phyloP scores from a whole-genome alignment of 1,284 basidiomycete genomes.

The Phellopilus nigrolimitatus region DNA sequence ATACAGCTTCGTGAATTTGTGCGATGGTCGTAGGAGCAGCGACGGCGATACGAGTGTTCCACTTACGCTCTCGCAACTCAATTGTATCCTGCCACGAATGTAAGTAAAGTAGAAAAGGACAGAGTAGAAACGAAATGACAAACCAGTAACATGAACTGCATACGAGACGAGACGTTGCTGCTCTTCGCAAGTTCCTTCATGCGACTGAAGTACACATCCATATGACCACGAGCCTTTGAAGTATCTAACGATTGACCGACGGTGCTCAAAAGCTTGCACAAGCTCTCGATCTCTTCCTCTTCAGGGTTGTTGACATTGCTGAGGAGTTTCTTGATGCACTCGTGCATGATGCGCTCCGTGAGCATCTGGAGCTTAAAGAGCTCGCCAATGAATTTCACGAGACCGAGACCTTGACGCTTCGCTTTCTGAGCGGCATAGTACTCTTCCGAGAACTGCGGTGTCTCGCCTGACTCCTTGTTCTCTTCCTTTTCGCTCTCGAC shows the following conservation, averaged over 20 bases:
- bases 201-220: conserved; percentile 91
- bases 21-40: conserved; percentile 87
- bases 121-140: conserved; percentile 27
- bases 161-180: conserved; percentile 74
- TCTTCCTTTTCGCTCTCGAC: conserved; percentile 54
- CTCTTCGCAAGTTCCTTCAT: conserved; percentile 81
- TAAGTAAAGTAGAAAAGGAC: conserved; percentile 20
- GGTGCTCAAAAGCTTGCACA: conserved; percentile 89
- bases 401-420: conserved; percentile 93
- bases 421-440: conserved; percentile 97
- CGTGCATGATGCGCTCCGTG: conserved; percentile 92
- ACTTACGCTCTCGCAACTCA: conserved; percentile 81
- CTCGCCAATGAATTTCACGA: conserved; percentile 97
- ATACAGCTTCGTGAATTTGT: conserved; percentile 81
- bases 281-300: conserved; percentile 95
- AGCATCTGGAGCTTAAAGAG: conserved; percentile 96
- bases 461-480: conserved; percentile 38
- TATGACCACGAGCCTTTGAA: conserved; percentile 73
- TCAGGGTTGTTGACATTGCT: conserved; percentile 92
- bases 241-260: conserved; percentile 83
- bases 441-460: conserved; percentile 87
- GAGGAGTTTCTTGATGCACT: conserved; percentile 92
- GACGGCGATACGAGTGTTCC: conserved; percentile 70
- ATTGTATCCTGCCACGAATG: conserved; percentile 65
- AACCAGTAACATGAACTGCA: conserved; percentile 94